Evolutionary conservation across 2,329 filamentous ascomycete species (phyloP).

Genomic region (Akanthomyces dipterigenus): DNA sequence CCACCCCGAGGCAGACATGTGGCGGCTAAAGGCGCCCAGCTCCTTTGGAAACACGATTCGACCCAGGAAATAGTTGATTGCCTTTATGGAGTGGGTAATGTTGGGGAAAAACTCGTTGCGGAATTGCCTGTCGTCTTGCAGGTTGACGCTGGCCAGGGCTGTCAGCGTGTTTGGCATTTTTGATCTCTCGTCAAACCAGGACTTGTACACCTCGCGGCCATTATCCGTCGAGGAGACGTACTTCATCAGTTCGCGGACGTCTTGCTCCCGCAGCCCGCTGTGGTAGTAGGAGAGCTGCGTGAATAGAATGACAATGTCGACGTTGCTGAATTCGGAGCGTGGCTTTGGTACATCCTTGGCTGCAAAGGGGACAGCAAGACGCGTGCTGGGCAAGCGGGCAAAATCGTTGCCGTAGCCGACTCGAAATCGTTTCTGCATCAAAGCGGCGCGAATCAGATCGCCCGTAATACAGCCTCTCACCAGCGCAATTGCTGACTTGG

Average conservation of each 20-base stretch:
- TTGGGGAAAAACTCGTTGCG: slow-evolving; percentile 41
- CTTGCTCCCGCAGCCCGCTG: slow-evolving; percentile 42
- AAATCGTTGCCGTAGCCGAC: slow-evolving; percentile 57
- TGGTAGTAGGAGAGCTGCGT: slow-evolving; percentile 53
- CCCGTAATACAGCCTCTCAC: slow-evolving; percentile 50
- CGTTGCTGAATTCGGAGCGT: slow-evolving; percentile 56
- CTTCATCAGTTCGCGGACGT: slow-evolving; percentile 41
- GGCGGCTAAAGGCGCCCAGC: slow-evolving; percentile 55
- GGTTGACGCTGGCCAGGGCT: slow-evolving; percentile 42
- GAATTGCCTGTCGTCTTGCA: slow-evolving; percentile 47
- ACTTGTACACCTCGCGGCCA: slow-evolving; percentile 41
- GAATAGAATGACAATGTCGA: slow-evolving; percentile 49
- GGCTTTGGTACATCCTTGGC: slow-evolving; percentile 52
- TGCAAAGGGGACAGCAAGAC: slow-evolving; percentile 51
- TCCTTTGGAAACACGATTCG: slow-evolving; percentile 54
- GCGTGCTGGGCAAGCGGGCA: slow-evolving; percentile 31
- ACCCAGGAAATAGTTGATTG: slow-evolving; percentile 58
- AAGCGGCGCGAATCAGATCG: slow-evolving; percentile 45
- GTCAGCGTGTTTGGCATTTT: slow-evolving; percentile 32
- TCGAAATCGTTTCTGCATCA: slow-evolving; percentile 54
- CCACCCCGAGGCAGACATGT: slow-evolving; percentile 62
- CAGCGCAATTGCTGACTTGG: slow-evolving; percentile 18
- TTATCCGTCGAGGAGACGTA: slow-evolving; percentile 46
- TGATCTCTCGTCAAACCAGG: slow-evolving; percentile 36
- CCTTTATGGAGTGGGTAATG: slow-evolving; percentile 44